Evolutionary conservation across 1,139 yeast genomes (phyloP).

Genomic region (Pichia sp.): DNA sequence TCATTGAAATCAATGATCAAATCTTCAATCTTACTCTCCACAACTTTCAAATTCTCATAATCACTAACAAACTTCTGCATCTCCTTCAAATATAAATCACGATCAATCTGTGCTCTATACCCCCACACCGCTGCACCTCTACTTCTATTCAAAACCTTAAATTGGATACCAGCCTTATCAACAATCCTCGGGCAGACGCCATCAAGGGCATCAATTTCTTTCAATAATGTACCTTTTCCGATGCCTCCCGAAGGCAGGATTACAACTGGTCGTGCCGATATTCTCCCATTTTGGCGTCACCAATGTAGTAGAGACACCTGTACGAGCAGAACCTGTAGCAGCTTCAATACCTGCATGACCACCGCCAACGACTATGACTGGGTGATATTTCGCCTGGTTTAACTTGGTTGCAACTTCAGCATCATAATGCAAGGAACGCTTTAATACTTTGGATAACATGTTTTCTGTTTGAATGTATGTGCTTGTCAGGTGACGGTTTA

Average conservation of each 20-base stretch:
- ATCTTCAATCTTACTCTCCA: conserved; percentile 80
- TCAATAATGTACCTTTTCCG: conserved; percentile 87
- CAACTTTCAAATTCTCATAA: conserved; percentile 54
- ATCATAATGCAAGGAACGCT: conserved; percentile 24
- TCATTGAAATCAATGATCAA: conserved; percentile 49
- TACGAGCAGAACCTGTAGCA: conserved; percentile 83
- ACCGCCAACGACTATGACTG: conserved; percentile 90
- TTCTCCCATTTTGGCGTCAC: conserved; percentile 70
- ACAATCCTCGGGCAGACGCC: conserved; percentile 83
- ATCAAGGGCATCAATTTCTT: conserved; percentile 94
- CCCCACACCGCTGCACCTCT: conserved; percentile 99
- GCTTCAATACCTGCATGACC: conserved; percentile 99
- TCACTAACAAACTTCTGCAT: conserved; percentile 63
- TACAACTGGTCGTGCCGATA: conserved; percentile 93
- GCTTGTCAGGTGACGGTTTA: too few relatives aligned
- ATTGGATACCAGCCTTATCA: conserved; percentile 91
- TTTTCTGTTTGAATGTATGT: too few relatives aligned
- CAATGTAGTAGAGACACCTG: conserved; percentile 66
- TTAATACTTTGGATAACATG: conserved; percentile 5
- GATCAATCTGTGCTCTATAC: conserved; percentile 93
- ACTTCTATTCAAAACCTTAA: conserved; percentile 76
- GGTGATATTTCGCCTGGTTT: conserved; percentile 34
- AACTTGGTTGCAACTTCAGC: conserved; percentile 34
- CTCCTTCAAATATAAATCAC: conserved; percentile 66
- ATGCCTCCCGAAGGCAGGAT: conserved; percentile 98